A percentile compares a stretch with the other conserved stretches of the same genome.
Conservation (phyloP, 768 basidiomycete species). For the Chalciporus piperatus region DNA sequence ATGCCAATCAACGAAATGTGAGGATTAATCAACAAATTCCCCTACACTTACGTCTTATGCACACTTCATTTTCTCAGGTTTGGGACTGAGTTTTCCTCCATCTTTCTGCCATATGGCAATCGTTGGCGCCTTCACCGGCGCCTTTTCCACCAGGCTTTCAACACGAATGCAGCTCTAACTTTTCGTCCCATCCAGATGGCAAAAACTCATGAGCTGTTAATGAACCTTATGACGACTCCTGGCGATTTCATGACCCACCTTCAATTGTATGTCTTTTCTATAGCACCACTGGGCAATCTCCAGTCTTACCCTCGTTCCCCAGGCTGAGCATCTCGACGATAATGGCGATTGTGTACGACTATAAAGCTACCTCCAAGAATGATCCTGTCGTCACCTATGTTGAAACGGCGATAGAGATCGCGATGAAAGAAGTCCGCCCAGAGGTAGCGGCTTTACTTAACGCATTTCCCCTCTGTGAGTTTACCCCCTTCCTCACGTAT, state of each 20-base stretch:
- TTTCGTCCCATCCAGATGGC: conserved; percentile 31
- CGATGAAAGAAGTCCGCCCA: conserved; percentile 5
- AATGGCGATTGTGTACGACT: conserved; percentile 12
- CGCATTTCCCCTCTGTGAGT: conserved; percentile 10
- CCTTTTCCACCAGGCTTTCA: conserved; percentile 35
- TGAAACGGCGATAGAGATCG: conserved; percentile 11
- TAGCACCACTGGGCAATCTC: not conserved
- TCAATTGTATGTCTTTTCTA: conserved; percentile 6
- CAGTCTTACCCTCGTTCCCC: not conserved
- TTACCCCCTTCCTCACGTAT: not conserved
- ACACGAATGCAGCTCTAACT: conserved; percentile 16
- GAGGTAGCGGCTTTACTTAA: conserved; percentile 6
- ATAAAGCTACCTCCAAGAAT: not conserved
- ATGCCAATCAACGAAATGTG: conserved; percentile 4
- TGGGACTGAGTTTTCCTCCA: conserved; percentile 11
- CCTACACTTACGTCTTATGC: not conserved
- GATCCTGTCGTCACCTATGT: conserved; percentile 10
- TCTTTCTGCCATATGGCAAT: conserved; percentile 21
- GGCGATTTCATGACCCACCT: conserved; percentile 19
- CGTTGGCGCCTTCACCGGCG: conserved; percentile 23
- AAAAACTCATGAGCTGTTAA: conserved; percentile 27
- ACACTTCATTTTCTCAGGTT: conserved; percentile 3
- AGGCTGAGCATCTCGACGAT: conserved; percentile 11
- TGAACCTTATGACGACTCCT: conserved; percentile 23
- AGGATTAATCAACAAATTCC: not conserved